Base-by-base conservation (phyloP, 495 filamentous ascomycete genomes). In the Hypoxylon rickii region DNA sequence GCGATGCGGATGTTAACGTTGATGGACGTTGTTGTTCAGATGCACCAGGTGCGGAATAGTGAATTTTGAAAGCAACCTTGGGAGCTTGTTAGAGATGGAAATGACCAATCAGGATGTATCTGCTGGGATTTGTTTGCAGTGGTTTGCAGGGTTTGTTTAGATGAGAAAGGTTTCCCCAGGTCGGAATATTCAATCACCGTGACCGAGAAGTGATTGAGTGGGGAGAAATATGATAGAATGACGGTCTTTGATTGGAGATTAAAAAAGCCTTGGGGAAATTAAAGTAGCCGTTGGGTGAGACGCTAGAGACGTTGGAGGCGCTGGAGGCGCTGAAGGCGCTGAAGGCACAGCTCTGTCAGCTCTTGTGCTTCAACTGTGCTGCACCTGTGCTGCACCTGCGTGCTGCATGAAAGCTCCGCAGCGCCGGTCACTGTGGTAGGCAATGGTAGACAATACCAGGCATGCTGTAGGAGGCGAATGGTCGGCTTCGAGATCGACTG, bases 91-190 rank as follows among this genome's bases (percentile, higher is more conserved):
- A 18, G 33, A 44, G 40, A 19, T 22, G 18, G n/a, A 33, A 32
- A 17, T 16, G 50, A 43, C 50, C 50, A 53, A 53, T 53, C 41
- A 53, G 22, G 15, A 21, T 44, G 32, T 6, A 36, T n/a, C n/a
- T n/a, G n/a, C n/a, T n/a, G n/a, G 24, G 24, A 5, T 29, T 29
- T 10, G 32, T n/a, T 34, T 34, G 5, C 32, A 34, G 12, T 29
- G 24, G 4, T 29, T 29, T 34, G 32, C 3, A 7, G n/a, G 12
- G 12, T 3, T 34, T 6, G 12, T 3, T 8, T 3, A n/a, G 12
- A 7, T 34, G 32, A 34, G 6, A 12, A 12, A 13, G n/a, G 6
- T 6, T 5, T 3, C 3, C n/a, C 7, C 32, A 34, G 10, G 10
- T 29, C 12, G 32, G 32, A 34, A 7, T 7, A 34, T 34, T 34